Base-by-base conservation (phyloP, 805 yeast species). In the Ogataea methanolica region DNA sequence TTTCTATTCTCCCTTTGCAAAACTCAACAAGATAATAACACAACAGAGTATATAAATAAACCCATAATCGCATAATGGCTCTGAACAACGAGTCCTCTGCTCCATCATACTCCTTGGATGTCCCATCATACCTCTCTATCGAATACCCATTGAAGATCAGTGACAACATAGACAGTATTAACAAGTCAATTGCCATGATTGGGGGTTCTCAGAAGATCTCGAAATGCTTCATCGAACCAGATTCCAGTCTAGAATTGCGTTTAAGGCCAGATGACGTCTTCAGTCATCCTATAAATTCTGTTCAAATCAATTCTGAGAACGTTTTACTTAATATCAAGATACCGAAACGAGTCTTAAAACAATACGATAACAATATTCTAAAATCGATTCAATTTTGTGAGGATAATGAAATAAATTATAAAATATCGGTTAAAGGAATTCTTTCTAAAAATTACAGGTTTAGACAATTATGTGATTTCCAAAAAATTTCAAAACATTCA, bases 401-500 rank as follows among this genome's bases (percentile, higher is more conserved):
- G n/a, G 58, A 65, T 12, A 48, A 55, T 14, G 48, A 52, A 6
- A 52, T 59, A 8, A 55, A 68, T 4, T 72, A 75, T 43, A 66
- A 66, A 22, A 73, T 78, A 2, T 72, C 73, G 40, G 92, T 96
- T 0, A 74, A 78, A 5, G 90, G 84, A 0, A 75, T 88, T 17
- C 72, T 89, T 17, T 80, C 81, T 56, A 76, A 80, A 48, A 84
- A 83, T 16, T 83, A 82, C 59, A 76, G 85, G 52, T 92, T 92
- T 63, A 77, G 96, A 55, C 88, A 87, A 53, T 79, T 90, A 75
- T 83, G 92, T 0, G 98, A 91, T 66, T 92, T 89, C 63, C 98
- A 94, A 63, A 76, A 79, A 53, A 70, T 78, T 33, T 78, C 89
- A 12, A 76, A 75, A 43, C 75, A 78, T 55, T 83, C 85, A 14